Evolutionary conservation across 352 stramenopile genomes (phyloP), one percentile per base, ranked within the genome.

Genomic region (Pythium dissotocum): DNA sequence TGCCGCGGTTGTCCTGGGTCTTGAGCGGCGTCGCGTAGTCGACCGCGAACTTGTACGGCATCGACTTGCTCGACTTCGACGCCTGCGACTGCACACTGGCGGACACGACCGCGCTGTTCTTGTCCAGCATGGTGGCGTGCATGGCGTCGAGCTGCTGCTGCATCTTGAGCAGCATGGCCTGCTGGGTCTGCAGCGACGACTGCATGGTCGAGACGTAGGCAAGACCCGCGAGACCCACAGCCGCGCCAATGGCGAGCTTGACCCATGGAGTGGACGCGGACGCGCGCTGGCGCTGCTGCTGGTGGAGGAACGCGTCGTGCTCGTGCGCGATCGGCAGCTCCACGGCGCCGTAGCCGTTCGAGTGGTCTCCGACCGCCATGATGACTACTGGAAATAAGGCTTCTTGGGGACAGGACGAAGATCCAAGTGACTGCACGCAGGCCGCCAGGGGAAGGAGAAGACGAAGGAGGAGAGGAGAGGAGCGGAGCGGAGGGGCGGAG

Each of bases 1-100:
- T 90, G 33, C 82, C 82, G 21, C 80, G 80, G 46, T 86, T 76
- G 54, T 90, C 82, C 58, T 90, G 82, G 18, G 82, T 90, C 77
- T 90, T 89, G 66, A 85, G 69, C 6, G 82, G 82, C 32, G 82
- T 90, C 35, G 86, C 72, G 44, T 75, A 69, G 38, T 82, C 62
- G 32, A 88, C 78, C 12, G 72, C 76, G 55, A 83, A 90, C 77
- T 89, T 90, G 70, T 76, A 63, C 49, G 82, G 82, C 52, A 85
- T 67, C 38, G 61, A 2, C 7, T 33, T 53, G 46, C 46, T 60
- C 32, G 35, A 14, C 18, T 69, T 61, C 30, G 72, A 33, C 9
- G 71, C 58, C 7, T 61, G 38, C n/a, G 63, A 61, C 46, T 48
- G 33, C n/a, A 65, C 67, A 61, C 68, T 78, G 30, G 65, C 60